phyloP scores from a whole-genome alignment of 345 rosid species.

The Zanthoxylum bungeanum region DNA sequence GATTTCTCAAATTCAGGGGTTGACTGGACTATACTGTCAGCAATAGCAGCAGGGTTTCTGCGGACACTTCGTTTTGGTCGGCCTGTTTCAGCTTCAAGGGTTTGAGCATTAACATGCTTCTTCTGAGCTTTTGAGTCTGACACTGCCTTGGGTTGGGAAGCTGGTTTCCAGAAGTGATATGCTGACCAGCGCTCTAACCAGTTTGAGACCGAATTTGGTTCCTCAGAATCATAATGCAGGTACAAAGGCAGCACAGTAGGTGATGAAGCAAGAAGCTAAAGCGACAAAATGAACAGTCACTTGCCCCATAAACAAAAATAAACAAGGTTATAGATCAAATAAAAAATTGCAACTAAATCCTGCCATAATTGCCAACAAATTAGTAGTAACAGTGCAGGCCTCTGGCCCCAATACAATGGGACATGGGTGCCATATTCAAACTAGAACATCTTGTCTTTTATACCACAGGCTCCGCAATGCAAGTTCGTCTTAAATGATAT shows the following conservation, averaged over 20 bases:
- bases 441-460: not conserved
- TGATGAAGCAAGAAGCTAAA: conserved; percentile 78
- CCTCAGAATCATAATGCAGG: conserved; percentile 45
- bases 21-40: conserved; percentile 40
- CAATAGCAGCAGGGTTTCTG: conserved; percentile 53
- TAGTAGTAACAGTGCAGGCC: not conserved
- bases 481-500: not conserved
- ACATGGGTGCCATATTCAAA: not conserved
- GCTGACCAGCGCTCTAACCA: conserved; percentile 90
- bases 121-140: conserved; percentile 41
- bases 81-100: conserved; percentile 49
- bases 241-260: conserved; percentile 58
- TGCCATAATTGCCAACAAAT: not conserved
- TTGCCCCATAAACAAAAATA: not conserved
- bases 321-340: not conserved
- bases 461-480: not conserved
- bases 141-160: conserved; percentile 54
- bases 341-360: conserved; percentile 3
- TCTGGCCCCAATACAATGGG: not conserved
- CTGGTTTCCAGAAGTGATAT: conserved; percentile 71
- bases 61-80: conserved; percentile 62
- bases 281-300: conserved; percentile 26
- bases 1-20: conserved; percentile 65
- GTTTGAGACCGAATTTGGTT: conserved; percentile 59
- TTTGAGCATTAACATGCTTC: conserved; percentile 45